Percentiles rank a stretch among this genome's conserved stretches.
These are phyloP conservation scores for Colletotrichum sp. DNA, from an alignment of 2,329 filamentous ascomycete species.

Conservation along the genomic window DNA sequence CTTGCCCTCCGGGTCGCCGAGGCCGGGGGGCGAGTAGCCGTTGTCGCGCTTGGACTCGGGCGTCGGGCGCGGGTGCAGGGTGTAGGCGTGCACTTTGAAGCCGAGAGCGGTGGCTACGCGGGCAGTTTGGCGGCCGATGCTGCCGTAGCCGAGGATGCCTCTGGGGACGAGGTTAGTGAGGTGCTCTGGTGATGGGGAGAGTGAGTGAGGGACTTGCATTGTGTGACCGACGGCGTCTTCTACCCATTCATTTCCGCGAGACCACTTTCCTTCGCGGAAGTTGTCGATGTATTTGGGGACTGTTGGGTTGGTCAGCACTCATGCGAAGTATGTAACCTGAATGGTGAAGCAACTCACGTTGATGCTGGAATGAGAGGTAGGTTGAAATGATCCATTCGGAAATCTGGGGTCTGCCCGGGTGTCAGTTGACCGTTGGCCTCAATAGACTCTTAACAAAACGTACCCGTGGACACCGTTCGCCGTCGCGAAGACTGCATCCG, in stretches of 20 bases:
- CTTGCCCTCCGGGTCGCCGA: conserved; percentile 57
- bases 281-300: conserved; percentile 50
- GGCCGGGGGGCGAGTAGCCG: conserved; percentile 72
- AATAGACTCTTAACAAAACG: conserved; percentile 19
- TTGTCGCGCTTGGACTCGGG: conserved; percentile 67
- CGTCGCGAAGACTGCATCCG: conserved; percentile 55
- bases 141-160: conserved; percentile 60
- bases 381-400: conserved; percentile 62
- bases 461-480: conserved; percentile 65
- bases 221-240: conserved; percentile 52
- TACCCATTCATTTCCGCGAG: conserved; percentile 33
- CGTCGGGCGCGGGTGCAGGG: conserved; percentile 71
- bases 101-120: conserved; percentile 69
- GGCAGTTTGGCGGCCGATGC: conserved; percentile 58
- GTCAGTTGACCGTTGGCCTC: background rate
- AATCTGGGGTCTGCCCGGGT: conserved; percentile 53
- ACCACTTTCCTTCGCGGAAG: conserved; percentile 51
- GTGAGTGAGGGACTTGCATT: conserved; percentile 42
- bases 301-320: conserved; percentile 22
- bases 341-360: conserved; percentile 38
- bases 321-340: background rate
- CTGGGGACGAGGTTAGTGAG: conserved; percentile 27
- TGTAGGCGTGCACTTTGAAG: conserved; percentile 78
- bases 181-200: background rate
- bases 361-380: conserved; percentile 54